Evolutionary conservation across 192 early-diverging fungal species (phyloP), one percentile per base, ranked within the genome.

Genomic region (Obelidium mucronatum): DNA sequence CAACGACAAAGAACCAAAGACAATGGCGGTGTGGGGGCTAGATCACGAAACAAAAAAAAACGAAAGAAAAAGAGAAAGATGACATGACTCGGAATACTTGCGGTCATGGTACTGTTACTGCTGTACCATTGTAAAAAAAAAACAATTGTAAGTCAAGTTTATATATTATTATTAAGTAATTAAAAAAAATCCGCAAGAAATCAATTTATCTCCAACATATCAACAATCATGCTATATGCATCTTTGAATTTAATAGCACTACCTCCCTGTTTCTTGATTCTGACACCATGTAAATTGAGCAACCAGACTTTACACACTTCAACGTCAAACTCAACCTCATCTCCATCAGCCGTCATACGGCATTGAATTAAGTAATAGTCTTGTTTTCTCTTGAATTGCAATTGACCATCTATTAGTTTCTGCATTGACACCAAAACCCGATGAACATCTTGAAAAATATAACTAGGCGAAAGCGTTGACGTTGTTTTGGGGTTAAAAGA

Each of bases 241-340:
- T 87, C 82, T 70, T 90, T 87, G 73, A 87, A 89, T 15, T 81
- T 40, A 39, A 89, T 75, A 36, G 84, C 73, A 44, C 76, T 82
- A 6, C 86, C 87, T 13, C 79, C 76, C 2, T 87, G 79, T 54
- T 87, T 73, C 79, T 86, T 90, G 22, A 90, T 80, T 44, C 86
- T 58, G 3, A 90, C 71, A 2, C 84, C 88, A 72, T 90, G 88
- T 52, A 90, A 8, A 19, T 85, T 82, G n/a, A 90, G 69, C 55
- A 90, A 71, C 89, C 89, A 90, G 15, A 90, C 78, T 64, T 90
- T 90, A 74, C 88, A 89, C 22, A 90, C 78, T 61, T 90, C 89
- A 37, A 90, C 68, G 71, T 90, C 89, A 80, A 90, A 90, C 65
- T 80, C 79, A 17, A 90, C 76, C 34, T 67, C 73, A 34, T 83